Evolutionary conservation across 2,329 filamentous ascomycete genomes (phyloP), one percentile per base, ranked within the genome.

Genomic region (Hymenoscyphus albidus): DNA sequence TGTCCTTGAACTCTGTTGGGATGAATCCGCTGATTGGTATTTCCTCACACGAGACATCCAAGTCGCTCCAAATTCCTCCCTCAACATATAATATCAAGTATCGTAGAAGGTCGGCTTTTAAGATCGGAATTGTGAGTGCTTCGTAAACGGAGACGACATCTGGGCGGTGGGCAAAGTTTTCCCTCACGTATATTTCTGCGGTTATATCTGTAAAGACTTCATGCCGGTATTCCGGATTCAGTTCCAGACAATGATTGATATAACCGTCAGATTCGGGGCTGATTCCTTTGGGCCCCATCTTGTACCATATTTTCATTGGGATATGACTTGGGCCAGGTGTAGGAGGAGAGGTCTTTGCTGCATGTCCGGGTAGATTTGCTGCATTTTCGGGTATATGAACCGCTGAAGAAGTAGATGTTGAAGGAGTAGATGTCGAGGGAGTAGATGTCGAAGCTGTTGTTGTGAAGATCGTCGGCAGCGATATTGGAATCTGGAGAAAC

Each of bases 21-120:
- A 80, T 70, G 77, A 77, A 80, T 1, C 75, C 66, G 5, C 69
- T 63, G 14, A 79, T 75, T 0, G 74, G 68, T 35, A 66, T 51
- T 35, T 68, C 71, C 61, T 76, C 72, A 63, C 75, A 78, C 0
- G 74, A 76, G 5, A 77, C 73, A 64, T 80, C 78, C 9, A 80
- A 68, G 55, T 80, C 79, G 32, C 72, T 77, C 74, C 76, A 80
- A n/a, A 78, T 71, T 1, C 79, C 79, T 0, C 78, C 79, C 58
- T 79, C 70, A 3, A 74, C 70, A 58, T 75, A 76, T 0, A 80
- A 67, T n/a, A 80, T 70, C 5, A 80, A 66, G 58, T 80, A 79
- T 5, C 78, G 76, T 5, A 80, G 71, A n/a, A 80, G 71, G 65
- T 80, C 79, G 4, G 78, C 78, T 63, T 76, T 75, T 22, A 79